Base-by-base conservation (phyloP, 305 asterid genomes). In the Solanum hybrid region DNA sequence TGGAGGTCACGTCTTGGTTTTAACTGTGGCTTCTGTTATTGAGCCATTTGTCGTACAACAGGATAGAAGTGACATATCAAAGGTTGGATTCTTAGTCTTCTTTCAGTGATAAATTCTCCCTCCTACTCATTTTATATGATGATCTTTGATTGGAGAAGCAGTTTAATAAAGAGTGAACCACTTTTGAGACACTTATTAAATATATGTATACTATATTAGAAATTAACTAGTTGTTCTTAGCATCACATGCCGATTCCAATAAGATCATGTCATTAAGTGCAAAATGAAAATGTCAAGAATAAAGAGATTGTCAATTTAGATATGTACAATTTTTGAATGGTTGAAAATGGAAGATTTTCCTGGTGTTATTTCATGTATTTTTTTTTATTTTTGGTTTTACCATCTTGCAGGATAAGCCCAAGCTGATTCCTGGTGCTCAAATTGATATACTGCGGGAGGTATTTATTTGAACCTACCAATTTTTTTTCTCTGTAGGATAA, bases 11-110 rank as follows among this genome's bases (percentile, higher is more conserved):
- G 64, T 94, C 79, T 88, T 96, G 91, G 96, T 95, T 88, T 87
- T 96, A 91, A 97, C 98, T 7, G 98, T 94, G 91, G 99, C 99
- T 40, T 97, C 99, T 87, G 94, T 95, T 89, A 92, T 97, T 19
- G 99, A 97, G 92, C 99, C 98, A n/a, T 97, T 97, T 87, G 87
- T 96, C 66, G 87, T 88, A 80, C 94, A 92, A 88, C 93, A 92
- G 36, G 89, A 93, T 76, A 92, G 92, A 88, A 94, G 91, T 66
- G 92, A 84, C 90, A 78, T 87, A 64, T 69, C 91, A 10, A 89
- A 95, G 99, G 98, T 95, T 91, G 87, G 92, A 66, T 73, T 45
- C 42, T 90, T 87, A 19, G 19, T 85, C 31, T 85, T 85, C 4
- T 85, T 10, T 56, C 45, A 31, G 22, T 85, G 75, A 56, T 10